A percentile compares a stretch with the other conserved stretches of the same genome.
These are phyloP conservation scores for Vitis hybrid DNA, from an alignment of 177 flowering plant genomes.

Conservation along the genomic window DNA sequence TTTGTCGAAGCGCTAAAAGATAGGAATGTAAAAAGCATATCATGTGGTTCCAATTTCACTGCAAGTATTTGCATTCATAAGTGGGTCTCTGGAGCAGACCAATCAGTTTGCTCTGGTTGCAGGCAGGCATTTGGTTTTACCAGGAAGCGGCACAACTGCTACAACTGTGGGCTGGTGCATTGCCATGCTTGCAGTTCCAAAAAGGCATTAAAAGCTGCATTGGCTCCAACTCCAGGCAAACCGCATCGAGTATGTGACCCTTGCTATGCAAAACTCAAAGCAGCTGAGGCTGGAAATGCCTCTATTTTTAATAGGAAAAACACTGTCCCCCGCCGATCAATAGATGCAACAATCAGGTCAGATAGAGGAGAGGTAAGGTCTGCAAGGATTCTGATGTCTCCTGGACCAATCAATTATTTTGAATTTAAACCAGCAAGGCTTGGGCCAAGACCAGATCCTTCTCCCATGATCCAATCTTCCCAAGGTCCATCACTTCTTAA, in stretches of 20 bases:
- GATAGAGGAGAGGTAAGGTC: constrained; percentile 41
- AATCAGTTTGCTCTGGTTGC: constrained; percentile 48
- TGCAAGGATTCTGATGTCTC: constrained; percentile 55
- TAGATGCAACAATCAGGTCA: constrained; percentile 39
- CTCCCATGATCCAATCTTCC: constrained; percentile 36
- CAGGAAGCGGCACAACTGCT: constrained; percentile 54
- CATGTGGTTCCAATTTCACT: constrained; percentile 53
- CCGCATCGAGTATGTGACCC: constrained; percentile 67
- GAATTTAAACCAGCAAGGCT: constrained; percentile 43
- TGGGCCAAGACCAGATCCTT: constrained; percentile 37
- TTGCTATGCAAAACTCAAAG: constrained; percentile 54
- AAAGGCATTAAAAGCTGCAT: constrained; percentile 47
- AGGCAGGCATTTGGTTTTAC: constrained; percentile 46
- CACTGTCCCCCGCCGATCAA: constrained; percentile 33
- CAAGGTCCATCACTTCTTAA: constrained; percentile 71
- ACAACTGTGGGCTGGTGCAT: constrained; percentile 55
- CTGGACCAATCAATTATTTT: constrained; percentile 54
- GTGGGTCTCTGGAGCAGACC: constrained; percentile 54
- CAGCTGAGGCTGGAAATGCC: constrained; percentile 41
- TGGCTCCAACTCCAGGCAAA: constrained; percentile 54
- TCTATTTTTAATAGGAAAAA: constrained; percentile 28
- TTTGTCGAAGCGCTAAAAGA: constrained; percentile 47
- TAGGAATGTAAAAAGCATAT: constrained; percentile 41
- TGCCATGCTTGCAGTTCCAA: constrained; percentile 59
- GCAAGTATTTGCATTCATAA: constrained; percentile 47